phyloP scores from a whole-genome alignment of 805 yeast genomes.

The Ogataea glucozyma region DNA sequence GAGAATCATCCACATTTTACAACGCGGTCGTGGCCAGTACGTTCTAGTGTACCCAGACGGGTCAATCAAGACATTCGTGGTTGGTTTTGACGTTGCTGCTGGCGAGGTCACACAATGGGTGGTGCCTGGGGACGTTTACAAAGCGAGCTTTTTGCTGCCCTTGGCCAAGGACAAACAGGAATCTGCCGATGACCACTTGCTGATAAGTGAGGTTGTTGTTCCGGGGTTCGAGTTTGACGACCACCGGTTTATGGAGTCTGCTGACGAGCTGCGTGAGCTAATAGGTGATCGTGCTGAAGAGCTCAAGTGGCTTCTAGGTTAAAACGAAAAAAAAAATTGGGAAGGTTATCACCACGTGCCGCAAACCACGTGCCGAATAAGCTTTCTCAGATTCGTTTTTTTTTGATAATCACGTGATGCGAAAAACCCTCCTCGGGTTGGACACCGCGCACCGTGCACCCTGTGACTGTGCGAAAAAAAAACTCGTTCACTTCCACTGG shows the following conservation, averaged over 20 bases:
- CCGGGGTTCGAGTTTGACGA: slow-evolving; percentile 63
- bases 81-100: slow-evolving; percentile 47
- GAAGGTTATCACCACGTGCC: slow-evolving; percentile 6
- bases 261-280: slow-evolving; percentile 33
- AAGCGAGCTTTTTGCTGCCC: slow-evolving; percentile 54
- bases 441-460: not conserved
- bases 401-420: slow-evolving; percentile 9
- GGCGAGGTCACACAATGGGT: slow-evolving; percentile 63
- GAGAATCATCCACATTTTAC: slow-evolving; percentile 56
- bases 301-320: slow-evolving; percentile 40
- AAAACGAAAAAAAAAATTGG: no score
- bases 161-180: slow-evolving; percentile 31
- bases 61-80: slow-evolving; percentile 47
- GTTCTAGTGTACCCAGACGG: slow-evolving; percentile 56
- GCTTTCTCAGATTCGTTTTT: slow-evolving; percentile 1
- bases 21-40: slow-evolving; percentile 56
- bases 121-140: slow-evolving; percentile 61
- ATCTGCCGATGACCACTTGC: slow-evolving; percentile 40
- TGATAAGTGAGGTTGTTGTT: slow-evolving; percentile 59
- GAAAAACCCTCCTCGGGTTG: slow-evolving; percentile 7
- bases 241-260: slow-evolving; percentile 44
- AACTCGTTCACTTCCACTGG: not conserved
- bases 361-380: slow-evolving; percentile 8
- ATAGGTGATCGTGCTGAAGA: slow-evolving; percentile 41
- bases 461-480: slow-evolving; percentile 6